A percentile compares a stretch with the other conserved stretches of the same genome.
Conservation (phyloP, 768 basidiomycete species). For the Suillus fuscotomentosus region DNA sequence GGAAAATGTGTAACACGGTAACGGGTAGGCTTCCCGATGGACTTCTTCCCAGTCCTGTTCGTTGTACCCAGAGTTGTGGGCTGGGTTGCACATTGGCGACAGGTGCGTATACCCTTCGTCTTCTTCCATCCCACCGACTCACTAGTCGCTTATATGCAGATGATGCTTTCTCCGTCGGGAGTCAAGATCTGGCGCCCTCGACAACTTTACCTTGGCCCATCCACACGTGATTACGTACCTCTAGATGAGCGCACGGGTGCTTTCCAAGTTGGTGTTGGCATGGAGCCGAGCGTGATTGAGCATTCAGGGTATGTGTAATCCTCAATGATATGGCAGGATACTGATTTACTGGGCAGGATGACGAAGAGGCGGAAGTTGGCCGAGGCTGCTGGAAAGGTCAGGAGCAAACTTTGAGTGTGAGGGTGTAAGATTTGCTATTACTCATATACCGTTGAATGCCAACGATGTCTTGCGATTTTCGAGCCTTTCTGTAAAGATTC, state of each 20-base stretch:
- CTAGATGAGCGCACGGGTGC: conserved; percentile 52
- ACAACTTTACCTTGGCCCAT: conserved; percentile 79
- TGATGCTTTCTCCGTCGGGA: conserved; percentile 88
- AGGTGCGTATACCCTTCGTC: conserved; percentile 42
- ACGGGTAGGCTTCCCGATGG: conserved; percentile 79
- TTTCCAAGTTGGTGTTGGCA: conserved; percentile 48
- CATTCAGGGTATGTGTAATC: conserved; percentile 70
- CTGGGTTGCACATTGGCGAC: conserved; percentile 92
- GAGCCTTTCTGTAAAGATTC: not conserved
- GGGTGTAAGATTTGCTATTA: not conserved
- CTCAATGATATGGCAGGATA: not conserved
- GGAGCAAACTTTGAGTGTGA: conserved; percentile 22
- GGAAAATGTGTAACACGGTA: conserved; percentile 5
- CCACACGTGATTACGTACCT: conserved; percentile 72
- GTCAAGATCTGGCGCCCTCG: conserved; percentile 94
- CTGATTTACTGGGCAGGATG: conserved; percentile 20
- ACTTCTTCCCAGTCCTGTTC: conserved; percentile 93
- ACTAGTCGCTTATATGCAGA: conserved; percentile 39
- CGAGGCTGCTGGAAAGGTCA: conserved; percentile 20
- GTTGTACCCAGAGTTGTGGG: conserved; percentile 91
- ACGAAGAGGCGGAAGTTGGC: conserved; percentile 31
- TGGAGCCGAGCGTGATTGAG: conserved; percentile 59
- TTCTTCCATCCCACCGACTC: not conserved
- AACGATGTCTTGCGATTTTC: not conserved
- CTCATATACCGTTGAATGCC: not conserved